These are phyloP conservation scores for Populus alba DNA, from an alignment of 345 rosid genomes.

Conservation along the genomic window DNA sequence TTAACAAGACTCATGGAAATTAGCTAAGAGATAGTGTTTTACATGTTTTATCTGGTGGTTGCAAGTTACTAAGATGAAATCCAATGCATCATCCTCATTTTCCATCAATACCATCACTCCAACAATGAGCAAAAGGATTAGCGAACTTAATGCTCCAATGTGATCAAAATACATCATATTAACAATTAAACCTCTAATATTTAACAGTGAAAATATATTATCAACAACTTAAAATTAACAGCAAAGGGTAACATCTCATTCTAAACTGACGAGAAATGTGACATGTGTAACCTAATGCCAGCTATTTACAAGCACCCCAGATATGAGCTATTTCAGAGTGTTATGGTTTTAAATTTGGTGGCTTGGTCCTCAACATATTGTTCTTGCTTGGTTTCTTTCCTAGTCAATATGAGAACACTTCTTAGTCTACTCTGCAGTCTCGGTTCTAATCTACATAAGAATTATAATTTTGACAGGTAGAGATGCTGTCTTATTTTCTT, in stretches of 20 bases:
- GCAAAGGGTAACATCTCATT: not conserved
- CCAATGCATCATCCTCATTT: not conserved
- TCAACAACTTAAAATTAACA: not conserved
- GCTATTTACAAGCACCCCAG: not conserved
- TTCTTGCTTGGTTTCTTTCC: no score
- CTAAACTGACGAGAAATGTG: not conserved
- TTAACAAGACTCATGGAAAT: no score
- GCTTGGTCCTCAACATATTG: no score
- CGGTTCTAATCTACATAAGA: no score
- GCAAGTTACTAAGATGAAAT: not conserved
- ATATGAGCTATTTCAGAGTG: no score
- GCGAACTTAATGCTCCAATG: not conserved
- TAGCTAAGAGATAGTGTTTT: no score
- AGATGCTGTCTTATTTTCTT: no score
- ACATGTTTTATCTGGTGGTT: not conserved
- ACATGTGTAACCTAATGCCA: not conserved
- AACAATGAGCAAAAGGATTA: not conserved
- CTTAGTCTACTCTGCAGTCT: no score
- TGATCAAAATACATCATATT: not conserved
- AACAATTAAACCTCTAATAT: not conserved
- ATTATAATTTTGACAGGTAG: no score
- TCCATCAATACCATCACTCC: not conserved
- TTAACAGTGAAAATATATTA: not conserved
- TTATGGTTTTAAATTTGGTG: no score
- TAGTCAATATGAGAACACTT: no score